A percentile compares a stretch with the other conserved stretches of the same genome.
Conservation (phyloP, 2,329 filamentous ascomycete genomes). For the Rosellinia necatrix region DNA sequence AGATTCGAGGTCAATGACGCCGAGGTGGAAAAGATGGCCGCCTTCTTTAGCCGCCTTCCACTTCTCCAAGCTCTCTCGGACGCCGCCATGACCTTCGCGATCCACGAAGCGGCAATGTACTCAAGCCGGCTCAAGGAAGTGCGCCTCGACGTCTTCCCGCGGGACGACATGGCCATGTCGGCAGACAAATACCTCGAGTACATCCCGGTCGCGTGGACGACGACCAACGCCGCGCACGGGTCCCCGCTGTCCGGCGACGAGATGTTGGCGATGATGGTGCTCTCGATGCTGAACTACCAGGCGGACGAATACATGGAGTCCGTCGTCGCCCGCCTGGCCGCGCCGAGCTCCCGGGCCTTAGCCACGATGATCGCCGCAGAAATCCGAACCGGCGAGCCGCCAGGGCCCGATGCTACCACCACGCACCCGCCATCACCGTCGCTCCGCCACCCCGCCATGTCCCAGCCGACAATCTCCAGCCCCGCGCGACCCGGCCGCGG, state of each 20-base stretch:
- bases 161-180: neutral
- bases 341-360: neutral
- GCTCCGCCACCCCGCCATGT: neutral
- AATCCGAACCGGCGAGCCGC: neutral
- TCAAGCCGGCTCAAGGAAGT: neutral
- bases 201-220: conserved; percentile 8
- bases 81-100: neutral
- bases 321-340: neutral
- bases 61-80: neutral
- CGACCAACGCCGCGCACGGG: neutral
- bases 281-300: conserved; percentile 6
- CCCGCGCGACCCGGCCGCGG: too few relatives aligned
- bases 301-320: conserved; percentile 7
- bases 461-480: neutral
- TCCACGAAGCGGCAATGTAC: neutral
- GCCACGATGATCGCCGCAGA: neutral
- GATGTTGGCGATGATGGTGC: conserved; percentile 8
- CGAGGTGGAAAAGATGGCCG: neutral
- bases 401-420: too few relatives aligned
- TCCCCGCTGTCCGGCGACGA: neutral
- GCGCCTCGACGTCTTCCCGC: neutral
- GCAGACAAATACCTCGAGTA: conserved; percentile 11
- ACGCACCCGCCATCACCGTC: too few relatives aligned
- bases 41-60: neutral
- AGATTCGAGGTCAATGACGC: neutral